Percentiles rank a stretch among this genome's conserved stretches.
Evolutionary conservation across 129 eudicot genomes (phyloP).

Genomic region (Rutidosis leptorrhynchoides): DNA sequence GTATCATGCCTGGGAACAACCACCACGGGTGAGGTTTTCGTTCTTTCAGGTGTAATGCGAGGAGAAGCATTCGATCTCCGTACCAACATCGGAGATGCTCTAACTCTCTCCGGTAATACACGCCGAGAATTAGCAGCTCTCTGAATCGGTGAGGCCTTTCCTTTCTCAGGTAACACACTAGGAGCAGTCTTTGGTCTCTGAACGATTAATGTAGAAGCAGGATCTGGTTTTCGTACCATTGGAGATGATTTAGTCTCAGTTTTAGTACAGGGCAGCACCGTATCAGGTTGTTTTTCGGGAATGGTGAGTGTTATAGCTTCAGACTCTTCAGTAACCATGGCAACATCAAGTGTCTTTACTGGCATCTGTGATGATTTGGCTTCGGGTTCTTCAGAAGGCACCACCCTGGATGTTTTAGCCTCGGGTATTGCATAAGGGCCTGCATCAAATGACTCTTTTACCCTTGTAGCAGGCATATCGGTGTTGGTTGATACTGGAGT

Average conservation of each 20-base stretch:
- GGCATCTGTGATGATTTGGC: constrained; percentile 14
- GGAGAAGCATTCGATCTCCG: constrained; percentile 28
- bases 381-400: constrained; percentile 15
- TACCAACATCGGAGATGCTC: constrained; percentile 33
- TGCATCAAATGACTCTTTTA: constrained; percentile 22
- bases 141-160: constrained; percentile 34
- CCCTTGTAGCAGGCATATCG: constrained; percentile 23
- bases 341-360: constrained; percentile 17
- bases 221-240: constrained; percentile 15
- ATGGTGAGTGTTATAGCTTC: constrained; percentile 24
- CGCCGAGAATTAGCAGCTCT: constrained; percentile 32
- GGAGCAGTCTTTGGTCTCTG: constrained; percentile 39
- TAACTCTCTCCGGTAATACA: constrained; percentile 24
- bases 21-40: constrained; percentile 24
- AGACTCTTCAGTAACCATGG: not conserved
- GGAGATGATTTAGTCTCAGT: constrained; percentile 22
- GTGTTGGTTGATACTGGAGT: constrained; percentile 33
- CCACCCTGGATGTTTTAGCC: constrained; percentile 23
- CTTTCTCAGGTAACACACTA: constrained; percentile 37
- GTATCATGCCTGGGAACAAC: constrained; percentile 31
- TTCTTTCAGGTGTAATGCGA: constrained; percentile 34
- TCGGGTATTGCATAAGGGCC: constrained; percentile 17
- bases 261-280: constrained; percentile 12
- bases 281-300: constrained; percentile 29
- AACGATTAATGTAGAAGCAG: constrained; percentile 8